Conservation (phyloP, 2,329 filamentous ascomycete species). For the Penicillium brevicompactum region DNA sequence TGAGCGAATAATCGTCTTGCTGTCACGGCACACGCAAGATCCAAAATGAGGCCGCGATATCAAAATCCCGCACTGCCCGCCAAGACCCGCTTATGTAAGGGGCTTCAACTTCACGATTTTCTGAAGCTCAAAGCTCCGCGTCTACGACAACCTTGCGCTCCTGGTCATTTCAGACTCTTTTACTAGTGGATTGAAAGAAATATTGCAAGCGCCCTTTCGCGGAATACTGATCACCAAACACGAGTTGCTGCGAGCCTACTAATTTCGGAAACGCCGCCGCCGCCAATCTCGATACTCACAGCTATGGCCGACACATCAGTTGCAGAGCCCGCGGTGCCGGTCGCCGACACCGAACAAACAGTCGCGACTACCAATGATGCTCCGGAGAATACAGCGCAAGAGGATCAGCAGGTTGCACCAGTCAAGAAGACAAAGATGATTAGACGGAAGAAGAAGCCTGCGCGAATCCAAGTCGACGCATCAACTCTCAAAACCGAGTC, state of each 20-base stretch:
- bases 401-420: conserved; percentile 24
- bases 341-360: conserved; percentile 45
- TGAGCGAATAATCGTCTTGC: conserved; percentile 12
- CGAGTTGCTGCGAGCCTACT: neutral
- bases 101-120: conserved; percentile 5
- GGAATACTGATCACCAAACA: neutral
- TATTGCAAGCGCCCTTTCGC: neutral
- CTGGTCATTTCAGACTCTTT: neutral
- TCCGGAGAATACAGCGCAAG: conserved; percentile 35
- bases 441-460: conserved; percentile 85
- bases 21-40: neutral
- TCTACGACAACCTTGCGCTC: neutral
- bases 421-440: conserved; percentile 80
- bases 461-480: conserved; percentile 86
- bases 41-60: neutral
- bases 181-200: neutral
- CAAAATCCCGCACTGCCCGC: conserved; percentile 9
- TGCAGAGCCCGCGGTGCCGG: conserved; percentile 46
- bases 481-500: conserved; percentile 79
- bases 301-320: conserved; percentile 34
- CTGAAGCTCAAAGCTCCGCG: conserved; percentile 6
- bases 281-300: conserved; percentile 1
- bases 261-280: neutral
- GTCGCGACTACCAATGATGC: conserved; percentile 16
- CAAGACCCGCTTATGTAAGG: conserved; percentile 12